Base-by-base conservation (phyloP, 2,329 filamentous ascomycete genomes). In the Fusarium sp. region DNA sequence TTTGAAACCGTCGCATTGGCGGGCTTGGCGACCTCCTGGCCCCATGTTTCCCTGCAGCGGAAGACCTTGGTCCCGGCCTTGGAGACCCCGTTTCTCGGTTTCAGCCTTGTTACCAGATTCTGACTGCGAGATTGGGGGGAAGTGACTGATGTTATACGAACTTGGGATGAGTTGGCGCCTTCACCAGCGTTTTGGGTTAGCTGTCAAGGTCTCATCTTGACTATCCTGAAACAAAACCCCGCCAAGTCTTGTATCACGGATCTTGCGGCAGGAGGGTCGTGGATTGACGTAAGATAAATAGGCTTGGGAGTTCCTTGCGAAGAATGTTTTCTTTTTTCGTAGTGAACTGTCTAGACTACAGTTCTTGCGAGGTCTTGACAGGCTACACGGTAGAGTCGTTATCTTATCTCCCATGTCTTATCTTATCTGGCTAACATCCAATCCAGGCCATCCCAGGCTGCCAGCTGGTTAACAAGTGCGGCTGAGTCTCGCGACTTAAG, bases 1-100 rank as follows among this genome's bases (percentile, higher is more conserved):
- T 62, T 26, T 45, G 50, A 62, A 62, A 62, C 59, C 2, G 36
- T 54, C 12, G 28, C 45, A 70, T 48, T 14, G 22, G 61, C 36
- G 44, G 51, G 53, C 66, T 69, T 69, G 66, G 66, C 65, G 50
- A 57, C 47, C 66, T 66, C 67, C 59, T 48, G 51, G 22, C 38
- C n/a, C 18, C 13, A 30, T 54, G 45, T 65, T 65, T 62, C 48
- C 32, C 39, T 56, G 58, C 58, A 69, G 66, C 68, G 68, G 68
- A 70, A 70, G 68, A 22, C 66, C 35, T 24, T 66, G 53, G 53
- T 70, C 60, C 68, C 68, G 68, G 68, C 59, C 68, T 44, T 51
- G 11, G 53, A 38, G 60, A 28, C 58, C 58, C 66, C 66, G 68
- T 54, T 51, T 70, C n/a, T 28, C 24, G 5, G 68, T 70, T 70